Evolutionary conservation across 176 grass and related monocot genomes (phyloP).

Genomic region (Musa troglodytarum): DNA sequence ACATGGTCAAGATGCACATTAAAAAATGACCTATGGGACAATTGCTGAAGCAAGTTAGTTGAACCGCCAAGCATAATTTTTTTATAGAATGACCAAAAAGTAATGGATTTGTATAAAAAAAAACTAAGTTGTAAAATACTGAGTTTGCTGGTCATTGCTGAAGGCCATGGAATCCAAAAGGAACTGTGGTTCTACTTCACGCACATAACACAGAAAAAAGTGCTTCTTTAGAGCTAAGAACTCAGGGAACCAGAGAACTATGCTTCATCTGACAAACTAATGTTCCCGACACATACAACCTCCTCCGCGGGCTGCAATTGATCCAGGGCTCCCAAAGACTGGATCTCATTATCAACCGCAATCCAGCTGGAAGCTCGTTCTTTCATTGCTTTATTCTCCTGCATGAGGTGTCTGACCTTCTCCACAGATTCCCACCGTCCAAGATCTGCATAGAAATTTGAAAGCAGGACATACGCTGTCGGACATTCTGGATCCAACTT

Average conservation of each 20-base stretch:
- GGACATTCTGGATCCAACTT: slow-evolving; percentile 9
- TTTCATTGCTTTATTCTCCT: slow-evolving; percentile 10
- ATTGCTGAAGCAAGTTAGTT: too few species aligned
- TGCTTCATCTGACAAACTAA: background rate
- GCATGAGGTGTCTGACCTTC: slow-evolving; percentile 18
- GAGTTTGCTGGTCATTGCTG: too few species aligned
- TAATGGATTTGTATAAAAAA: too few species aligned
- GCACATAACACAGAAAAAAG: too few species aligned
- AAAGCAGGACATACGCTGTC: slow-evolving; percentile 10
- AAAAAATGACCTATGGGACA: too few species aligned
- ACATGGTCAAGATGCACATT: too few species aligned
- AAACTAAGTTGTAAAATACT: too few species aligned
- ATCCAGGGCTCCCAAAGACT: background rate
- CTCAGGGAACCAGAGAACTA: background rate
- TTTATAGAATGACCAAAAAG: too few species aligned
- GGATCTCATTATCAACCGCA: slow-evolving; percentile 7
- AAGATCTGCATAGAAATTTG: slow-evolving; percentile 13
- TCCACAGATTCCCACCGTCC: slow-evolving; percentile 19
- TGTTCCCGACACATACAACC: background rate
- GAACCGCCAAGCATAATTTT: too few species aligned
- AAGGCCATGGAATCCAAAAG: too few species aligned
- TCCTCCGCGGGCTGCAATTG: background rate
- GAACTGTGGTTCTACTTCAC: too few species aligned
- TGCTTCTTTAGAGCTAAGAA: too few species aligned
- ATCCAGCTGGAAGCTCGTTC: slow-evolving; percentile 20